Conservation (phyloP, 1,284 basidiomycete species). For the Ceratobasidium sp. region DNA sequence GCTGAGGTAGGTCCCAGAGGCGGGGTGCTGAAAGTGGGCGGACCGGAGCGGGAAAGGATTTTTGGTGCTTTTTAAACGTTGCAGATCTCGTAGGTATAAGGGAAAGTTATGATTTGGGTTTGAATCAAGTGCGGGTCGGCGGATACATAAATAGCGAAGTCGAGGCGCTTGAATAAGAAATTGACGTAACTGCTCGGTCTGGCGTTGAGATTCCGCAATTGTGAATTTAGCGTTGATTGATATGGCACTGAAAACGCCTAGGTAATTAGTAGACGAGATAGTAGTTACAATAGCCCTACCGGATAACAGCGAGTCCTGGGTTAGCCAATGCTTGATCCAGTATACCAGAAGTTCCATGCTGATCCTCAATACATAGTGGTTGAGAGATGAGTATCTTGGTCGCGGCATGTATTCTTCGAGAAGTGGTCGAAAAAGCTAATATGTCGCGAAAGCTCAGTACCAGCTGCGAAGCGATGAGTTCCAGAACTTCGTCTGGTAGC, state of each 20-base stretch:
- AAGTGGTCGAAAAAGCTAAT: conserved; percentile 2
- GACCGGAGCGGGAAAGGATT: conserved; percentile 7
- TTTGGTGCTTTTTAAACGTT: background rate
- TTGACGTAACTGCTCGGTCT: conserved; percentile 8
- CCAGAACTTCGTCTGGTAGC: conserved; percentile 9
- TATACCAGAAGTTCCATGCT: background rate
- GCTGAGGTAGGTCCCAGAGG: background rate
- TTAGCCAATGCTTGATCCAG: background rate
- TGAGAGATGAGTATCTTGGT: background rate
- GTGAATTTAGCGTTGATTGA: conserved; percentile 1
- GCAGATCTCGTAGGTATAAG: too few relatives aligned
- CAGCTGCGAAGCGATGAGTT: conserved; percentile 19
- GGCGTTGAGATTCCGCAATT: background rate
- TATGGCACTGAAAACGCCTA: background rate
- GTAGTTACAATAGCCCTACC: too few relatives aligned
- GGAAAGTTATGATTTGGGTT: background rate
- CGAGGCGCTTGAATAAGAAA: background rate
- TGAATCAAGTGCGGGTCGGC: background rate
- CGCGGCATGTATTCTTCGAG: background rate
- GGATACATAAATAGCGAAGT: background rate
- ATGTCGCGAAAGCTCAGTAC: conserved; percentile 9
- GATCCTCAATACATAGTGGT: background rate
- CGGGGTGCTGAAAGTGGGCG: background rate
- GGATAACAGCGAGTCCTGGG: too few relatives aligned
- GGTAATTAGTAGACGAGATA: too few relatives aligned